Evolutionary conservation across 768 basidiomycete genomes (phyloP).

Genomic region (Kwoniella shandongensis): DNA sequence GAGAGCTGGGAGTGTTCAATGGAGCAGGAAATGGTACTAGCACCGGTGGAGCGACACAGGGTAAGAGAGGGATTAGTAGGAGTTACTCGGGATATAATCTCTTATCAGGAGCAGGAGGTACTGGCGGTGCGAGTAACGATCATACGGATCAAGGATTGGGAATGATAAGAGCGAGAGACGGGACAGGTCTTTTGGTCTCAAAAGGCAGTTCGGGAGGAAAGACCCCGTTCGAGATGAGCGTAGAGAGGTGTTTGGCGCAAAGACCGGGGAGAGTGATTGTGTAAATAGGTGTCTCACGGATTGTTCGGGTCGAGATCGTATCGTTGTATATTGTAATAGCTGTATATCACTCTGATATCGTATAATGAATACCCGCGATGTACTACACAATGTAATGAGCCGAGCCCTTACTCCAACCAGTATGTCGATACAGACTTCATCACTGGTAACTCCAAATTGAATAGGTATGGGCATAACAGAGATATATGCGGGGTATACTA

Average conservation of each 20-base stretch:
- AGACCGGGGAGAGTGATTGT: slow-evolving; percentile 19
- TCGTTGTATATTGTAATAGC: too few species aligned
- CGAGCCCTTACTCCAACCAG: too few species aligned
- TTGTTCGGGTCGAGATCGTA: too few species aligned
- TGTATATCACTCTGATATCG: too few species aligned
- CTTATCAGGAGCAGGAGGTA: background rate
- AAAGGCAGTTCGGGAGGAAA: slow-evolving; percentile 37
- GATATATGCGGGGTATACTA: too few species aligned
- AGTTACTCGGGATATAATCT: slow-evolving; percentile 15
- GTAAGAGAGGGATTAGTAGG: slow-evolving; percentile 15
- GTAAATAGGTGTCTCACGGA: background rate
- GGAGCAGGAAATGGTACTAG: background rate
- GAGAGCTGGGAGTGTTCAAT: slow-evolving; percentile 16
- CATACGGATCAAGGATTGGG: slow-evolving; percentile 23
- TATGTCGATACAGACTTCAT: too few species aligned
- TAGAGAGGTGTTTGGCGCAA: slow-evolving; percentile 45
- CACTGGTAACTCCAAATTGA: too few species aligned
- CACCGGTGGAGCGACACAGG: background rate
- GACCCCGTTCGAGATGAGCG: slow-evolving; percentile 46
- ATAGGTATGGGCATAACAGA: too few species aligned
- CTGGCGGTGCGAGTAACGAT: slow-evolving; percentile 1
- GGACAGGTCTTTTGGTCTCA: slow-evolving; percentile 20
- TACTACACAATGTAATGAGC: too few species aligned
- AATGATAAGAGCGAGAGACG: slow-evolving; percentile 20
- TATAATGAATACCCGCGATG: too few species aligned